Percentiles rank a stretch among this genome's conserved stretches.
phyloP scores from a whole-genome alignment of 2,329 filamentous ascomycete genomes.

The Zymoseptoria passerinii region DNA sequence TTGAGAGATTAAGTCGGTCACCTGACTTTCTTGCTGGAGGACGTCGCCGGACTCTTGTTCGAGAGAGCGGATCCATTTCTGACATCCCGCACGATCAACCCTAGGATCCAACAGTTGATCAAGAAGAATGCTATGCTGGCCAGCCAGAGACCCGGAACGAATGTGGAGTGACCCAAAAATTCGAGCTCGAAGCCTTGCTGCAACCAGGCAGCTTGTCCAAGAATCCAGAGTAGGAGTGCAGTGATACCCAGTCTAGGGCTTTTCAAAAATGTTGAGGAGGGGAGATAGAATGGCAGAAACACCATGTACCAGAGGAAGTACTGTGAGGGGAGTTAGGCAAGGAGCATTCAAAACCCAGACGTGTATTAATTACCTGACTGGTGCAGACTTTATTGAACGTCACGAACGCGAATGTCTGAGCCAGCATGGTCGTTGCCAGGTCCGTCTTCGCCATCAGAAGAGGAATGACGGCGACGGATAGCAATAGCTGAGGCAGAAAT shows the following conservation, averaged over 20 bases:
- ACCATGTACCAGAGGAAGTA: conserved; percentile 99
- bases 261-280: conserved; percentile 62
- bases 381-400: conserved; percentile 99
- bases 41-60: not conserved
- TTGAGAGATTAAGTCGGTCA: not conserved
- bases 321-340: conserved; percentile 38
- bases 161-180: conserved; percentile 66
- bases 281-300: conserved; percentile 84
- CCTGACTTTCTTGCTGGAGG: not conserved
- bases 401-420: conserved; percentile 94
- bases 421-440: conserved; percentile 75
- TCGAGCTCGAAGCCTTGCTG: conserved; percentile 45
- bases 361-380: conserved; percentile 61
- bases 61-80: conserved; percentile 5
- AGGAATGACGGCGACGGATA: conserved; percentile 70
- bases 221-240: conserved; percentile 65
- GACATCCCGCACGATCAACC: conserved; percentile 65
- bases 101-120: conserved; percentile 80
- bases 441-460: conserved; percentile 71
- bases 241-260: conserved; percentile 53
- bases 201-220: conserved; percentile 52
- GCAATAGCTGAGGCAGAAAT: conserved; percentile 77
- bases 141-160: conserved; percentile 74
- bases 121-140: conserved; percentile 71
- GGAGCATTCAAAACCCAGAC: not conserved